phyloP scores from a whole-genome alignment of 2,329 filamentous ascomycete genomes.

The Arthrinium phaeospermum region DNA sequence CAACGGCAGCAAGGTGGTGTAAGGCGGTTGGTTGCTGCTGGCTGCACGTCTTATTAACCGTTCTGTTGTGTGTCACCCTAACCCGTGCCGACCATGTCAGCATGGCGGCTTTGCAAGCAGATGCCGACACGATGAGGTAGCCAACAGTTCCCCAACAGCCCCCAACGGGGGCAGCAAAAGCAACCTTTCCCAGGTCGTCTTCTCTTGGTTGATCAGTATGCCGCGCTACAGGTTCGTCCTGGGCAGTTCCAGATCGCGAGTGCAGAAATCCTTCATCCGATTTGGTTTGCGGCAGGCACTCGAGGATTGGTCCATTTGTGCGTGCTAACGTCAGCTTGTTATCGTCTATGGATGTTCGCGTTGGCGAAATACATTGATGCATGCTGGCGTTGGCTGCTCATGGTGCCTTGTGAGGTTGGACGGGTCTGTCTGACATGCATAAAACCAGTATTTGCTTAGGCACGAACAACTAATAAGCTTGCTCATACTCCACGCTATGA shows the following conservation, averaged over 20 bases:
- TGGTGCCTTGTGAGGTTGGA: background rate
- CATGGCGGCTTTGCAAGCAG: background rate
- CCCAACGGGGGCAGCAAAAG: background rate
- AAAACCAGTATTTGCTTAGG: background rate
- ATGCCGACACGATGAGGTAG: conserved; percentile 5
- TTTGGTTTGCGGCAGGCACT: background rate
- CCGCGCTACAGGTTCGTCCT: background rate
- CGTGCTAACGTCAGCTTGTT: conserved; percentile 6
- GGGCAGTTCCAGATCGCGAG: background rate
- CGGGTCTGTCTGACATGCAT: conserved; percentile 9
- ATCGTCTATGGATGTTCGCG: background rate
- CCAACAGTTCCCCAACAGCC: background rate
- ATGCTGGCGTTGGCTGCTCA: background rate
- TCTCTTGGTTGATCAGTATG: background rate
- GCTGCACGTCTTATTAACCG: background rate
- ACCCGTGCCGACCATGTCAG: background rate
- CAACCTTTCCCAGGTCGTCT: background rate
- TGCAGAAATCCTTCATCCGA: background rate
- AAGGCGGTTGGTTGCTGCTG: conserved; percentile 11
- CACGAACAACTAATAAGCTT: background rate
- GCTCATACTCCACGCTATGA: background rate
- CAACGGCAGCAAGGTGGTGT: conserved; percentile 7
- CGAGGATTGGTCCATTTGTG: background rate
- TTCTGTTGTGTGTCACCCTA: background rate
- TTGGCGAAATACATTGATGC: background rate